Percentiles rank a stretch among this genome's conserved stretches.
Conservation (phyloP, 768 basidiomycete species). For the Dentipellis fragilis region DNA sequence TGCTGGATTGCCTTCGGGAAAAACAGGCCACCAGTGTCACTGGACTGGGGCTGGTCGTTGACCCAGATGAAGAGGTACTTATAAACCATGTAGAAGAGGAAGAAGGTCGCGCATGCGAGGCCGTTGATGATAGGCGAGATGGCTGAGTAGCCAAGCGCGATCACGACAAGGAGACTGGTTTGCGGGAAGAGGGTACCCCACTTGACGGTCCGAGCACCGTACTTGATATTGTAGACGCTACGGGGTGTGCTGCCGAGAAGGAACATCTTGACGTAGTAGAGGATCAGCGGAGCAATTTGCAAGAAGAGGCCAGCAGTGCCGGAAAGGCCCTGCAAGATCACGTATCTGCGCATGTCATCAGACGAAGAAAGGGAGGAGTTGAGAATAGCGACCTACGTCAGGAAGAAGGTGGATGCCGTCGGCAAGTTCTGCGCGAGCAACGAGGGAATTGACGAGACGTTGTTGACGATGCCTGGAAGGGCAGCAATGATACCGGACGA, state of each 20-base stretch:
- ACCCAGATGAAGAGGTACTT: slow-evolving; percentile 41
- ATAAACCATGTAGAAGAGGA: slow-evolving; percentile 74
- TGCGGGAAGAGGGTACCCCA: slow-evolving; percentile 75
- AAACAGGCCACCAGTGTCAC: slow-evolving; percentile 88
- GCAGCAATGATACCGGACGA: slow-evolving; percentile 75
- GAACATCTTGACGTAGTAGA: slow-evolving; percentile 89
- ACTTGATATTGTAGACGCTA: slow-evolving; percentile 77
- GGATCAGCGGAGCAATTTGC: slow-evolving; percentile 56
- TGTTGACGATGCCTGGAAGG: slow-evolving; percentile 47
- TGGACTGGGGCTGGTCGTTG: slow-evolving; percentile 53
- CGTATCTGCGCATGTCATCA: slow-evolving; percentile 37
- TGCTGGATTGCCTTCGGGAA: slow-evolving; percentile 94
- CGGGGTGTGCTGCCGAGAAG: slow-evolving; percentile 86
- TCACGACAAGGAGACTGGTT: slow-evolving; percentile 73
- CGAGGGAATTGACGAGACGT: slow-evolving; percentile 60
- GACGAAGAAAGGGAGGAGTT: neutral
- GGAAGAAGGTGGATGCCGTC: slow-evolving; percentile 79
- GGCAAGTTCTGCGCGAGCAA: slow-evolving; percentile 76
- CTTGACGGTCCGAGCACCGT: slow-evolving; percentile 48
- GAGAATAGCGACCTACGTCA: slow-evolving; percentile 44
- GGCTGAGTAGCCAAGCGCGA: slow-evolving; percentile 74
- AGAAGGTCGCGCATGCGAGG: slow-evolving; percentile 73
- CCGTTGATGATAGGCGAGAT: slow-evolving; percentile 94
- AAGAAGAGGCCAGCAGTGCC: slow-evolving; percentile 76
- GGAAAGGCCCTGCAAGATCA: slow-evolving; percentile 72